Percentiles rank a stretch among this genome's conserved stretches.
These are phyloP conservation scores for Ciborinia camelliae DNA, from an alignment of 2,329 filamentous ascomycete species.

Conservation along the genomic window DNA sequence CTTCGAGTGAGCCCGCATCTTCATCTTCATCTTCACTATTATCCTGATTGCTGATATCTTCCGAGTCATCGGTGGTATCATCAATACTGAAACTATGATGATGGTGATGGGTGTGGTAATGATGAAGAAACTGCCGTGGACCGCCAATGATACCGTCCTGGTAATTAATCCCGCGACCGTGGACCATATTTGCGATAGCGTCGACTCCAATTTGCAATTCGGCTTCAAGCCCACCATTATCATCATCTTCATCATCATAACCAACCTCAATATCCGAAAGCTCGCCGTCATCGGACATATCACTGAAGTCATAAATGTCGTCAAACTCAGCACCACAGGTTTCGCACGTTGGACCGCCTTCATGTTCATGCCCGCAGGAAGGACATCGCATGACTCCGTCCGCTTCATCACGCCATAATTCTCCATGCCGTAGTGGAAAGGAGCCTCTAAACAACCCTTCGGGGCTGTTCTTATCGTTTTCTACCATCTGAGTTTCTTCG, in stretches of 20 bases:
- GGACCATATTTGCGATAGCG: not conserved
- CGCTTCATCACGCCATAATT: slow-evolving; percentile 48
- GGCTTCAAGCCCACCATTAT: slow-evolving; percentile 18
- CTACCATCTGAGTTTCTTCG: slow-evolving; percentile 58
- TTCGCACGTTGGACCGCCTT: slow-evolving; percentile 52
- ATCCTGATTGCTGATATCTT: slow-evolving; percentile 19
- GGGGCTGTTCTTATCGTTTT: slow-evolving; percentile 52
- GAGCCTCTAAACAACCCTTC: slow-evolving; percentile 63
- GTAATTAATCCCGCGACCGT: not conserved
- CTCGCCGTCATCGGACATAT: slow-evolving; percentile 8
- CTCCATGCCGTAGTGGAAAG: slow-evolving; percentile 24
- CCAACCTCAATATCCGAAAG: slow-evolving; percentile 31
- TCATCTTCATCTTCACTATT: slow-evolving; percentile 32
- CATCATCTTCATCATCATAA: slow-evolving; percentile 31
- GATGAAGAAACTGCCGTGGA: slow-evolving; percentile 5
- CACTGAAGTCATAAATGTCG: slow-evolving; percentile 29
- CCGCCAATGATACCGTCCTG: slow-evolving; percentile 13
- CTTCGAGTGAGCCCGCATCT: slow-evolving; percentile 32
- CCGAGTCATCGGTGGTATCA: slow-evolving; percentile 9
- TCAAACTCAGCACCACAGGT: slow-evolving; percentile 44
- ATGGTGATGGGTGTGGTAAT: slow-evolving; percentile 19
- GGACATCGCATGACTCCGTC: slow-evolving; percentile 63
- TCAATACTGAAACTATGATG: slow-evolving; percentile 14
- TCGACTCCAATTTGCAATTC: not conserved
- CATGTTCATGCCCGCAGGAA: slow-evolving; percentile 59